Evolutionary conservation across 257 asterid genomes (phyloP).

Genomic region (Hygrophila difformis): DNA sequence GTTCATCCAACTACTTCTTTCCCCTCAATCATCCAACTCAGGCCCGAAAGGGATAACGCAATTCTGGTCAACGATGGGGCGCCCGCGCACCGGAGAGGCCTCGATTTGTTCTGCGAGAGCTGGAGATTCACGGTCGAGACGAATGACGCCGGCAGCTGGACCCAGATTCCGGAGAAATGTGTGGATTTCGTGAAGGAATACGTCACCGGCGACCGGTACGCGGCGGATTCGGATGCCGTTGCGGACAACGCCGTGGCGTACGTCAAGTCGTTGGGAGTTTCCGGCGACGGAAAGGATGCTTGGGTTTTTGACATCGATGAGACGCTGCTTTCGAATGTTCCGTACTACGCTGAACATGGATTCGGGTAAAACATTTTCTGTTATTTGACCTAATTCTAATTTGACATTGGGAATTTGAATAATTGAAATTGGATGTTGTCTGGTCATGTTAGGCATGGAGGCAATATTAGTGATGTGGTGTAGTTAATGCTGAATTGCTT

Average conservation of each 20-base stretch:
- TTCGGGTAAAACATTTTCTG: conserved; percentile 44
- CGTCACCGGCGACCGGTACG: conserved; percentile 40
- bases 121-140: conserved; percentile 87
- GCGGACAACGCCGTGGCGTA: conserved; percentile 37
- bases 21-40: conserved; percentile 33
- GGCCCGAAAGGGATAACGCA: conserved; percentile 17
- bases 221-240: conserved; percentile 52
- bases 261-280: conserved; percentile 29
- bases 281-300: conserved; percentile 56
- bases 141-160: conserved; percentile 59
- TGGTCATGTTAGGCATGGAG: too few species aligned
- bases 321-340: conserved; percentile 72
- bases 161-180: conserved; percentile 38
- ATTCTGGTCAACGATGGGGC: conserved; percentile 12
- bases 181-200: conserved; percentile 47
- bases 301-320: conserved; percentile 94
- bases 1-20: conserved; percentile 7
- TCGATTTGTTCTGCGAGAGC: conserved; percentile 47
- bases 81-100: conserved; percentile 24
- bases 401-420: too few species aligned
- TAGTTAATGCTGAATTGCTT: too few species aligned
- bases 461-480: too few species aligned
- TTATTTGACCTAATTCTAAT: neutral
- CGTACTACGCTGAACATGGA: conserved; percentile 59
- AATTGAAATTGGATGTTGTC: too few species aligned